These are phyloP conservation scores for Macrolepiota albuminosa DNA, from an alignment of 768 basidiomycete genomes.

Conservation along the genomic window DNA sequence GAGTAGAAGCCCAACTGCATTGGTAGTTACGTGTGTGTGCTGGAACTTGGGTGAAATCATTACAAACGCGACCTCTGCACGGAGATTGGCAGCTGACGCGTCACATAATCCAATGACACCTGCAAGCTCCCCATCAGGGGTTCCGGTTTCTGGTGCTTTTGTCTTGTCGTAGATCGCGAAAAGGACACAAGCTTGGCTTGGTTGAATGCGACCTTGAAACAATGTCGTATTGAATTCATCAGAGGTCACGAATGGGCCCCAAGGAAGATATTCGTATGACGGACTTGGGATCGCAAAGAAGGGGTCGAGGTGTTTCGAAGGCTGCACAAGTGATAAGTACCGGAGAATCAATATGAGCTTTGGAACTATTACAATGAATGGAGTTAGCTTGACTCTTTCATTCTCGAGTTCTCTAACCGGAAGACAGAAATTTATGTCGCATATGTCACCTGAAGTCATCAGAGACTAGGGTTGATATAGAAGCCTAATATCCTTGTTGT, in stretches of 20 bases:
- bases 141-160: constrained; percentile 1
- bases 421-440: constrained; percentile 48
- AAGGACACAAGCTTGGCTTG: constrained; percentile 31
- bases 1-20: constrained; percentile 47
- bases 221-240: constrained; percentile 31
- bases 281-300: constrained; percentile 33
- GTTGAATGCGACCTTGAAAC: constrained; percentile 29
- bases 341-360: not conserved
- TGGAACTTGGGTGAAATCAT: constrained; percentile 56
- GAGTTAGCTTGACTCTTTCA: constrained; percentile 42
- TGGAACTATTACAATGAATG: constrained; percentile 38
- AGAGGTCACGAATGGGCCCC: constrained; percentile 39
- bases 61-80: constrained; percentile 51
- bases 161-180: constrained; percentile 55
- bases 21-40: constrained; percentile 57
- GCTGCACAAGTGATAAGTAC: constrained; percentile 22
- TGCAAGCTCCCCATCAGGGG: constrained; percentile 32
- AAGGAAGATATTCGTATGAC: constrained; percentile 44
- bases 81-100: constrained; percentile 34
- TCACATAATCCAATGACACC: constrained; percentile 50
- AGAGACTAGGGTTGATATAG: too few species aligned
- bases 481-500: too few species aligned
- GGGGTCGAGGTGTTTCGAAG: constrained; percentile 36
- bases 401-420: constrained; percentile 40
- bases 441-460: constrained; percentile 2